Conservation (phyloP, 2,329 filamentous ascomycete genomes). For the Monosporascus sp. region DNA sequence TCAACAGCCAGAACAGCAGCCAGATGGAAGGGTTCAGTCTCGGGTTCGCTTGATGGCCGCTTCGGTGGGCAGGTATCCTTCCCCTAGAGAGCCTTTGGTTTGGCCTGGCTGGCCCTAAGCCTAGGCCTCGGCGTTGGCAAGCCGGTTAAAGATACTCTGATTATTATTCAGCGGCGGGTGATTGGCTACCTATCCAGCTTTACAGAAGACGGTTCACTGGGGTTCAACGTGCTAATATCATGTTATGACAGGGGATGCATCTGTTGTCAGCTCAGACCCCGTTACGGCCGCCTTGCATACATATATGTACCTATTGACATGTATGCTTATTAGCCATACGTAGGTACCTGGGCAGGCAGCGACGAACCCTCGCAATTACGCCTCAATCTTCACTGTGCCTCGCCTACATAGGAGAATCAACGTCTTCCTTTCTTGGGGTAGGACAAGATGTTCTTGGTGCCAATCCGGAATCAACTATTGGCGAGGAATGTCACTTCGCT, state of each 20-base stretch:
- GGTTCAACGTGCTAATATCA: not conserved
- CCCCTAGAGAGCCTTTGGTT: not conserved
- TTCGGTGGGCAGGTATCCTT: not conserved
- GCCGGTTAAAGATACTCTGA: slow-evolving; percentile 15
- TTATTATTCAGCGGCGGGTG: slow-evolving; percentile 15
- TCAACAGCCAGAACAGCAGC: not conserved
- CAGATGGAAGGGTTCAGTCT: not conserved
- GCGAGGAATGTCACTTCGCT: too few species aligned
- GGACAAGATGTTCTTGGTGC: not conserved
- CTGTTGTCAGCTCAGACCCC: too few species aligned
- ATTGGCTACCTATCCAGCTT: slow-evolving; percentile 11
- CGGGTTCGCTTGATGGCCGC: not conserved
- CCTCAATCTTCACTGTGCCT: not conserved
- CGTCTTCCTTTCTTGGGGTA: not conserved
- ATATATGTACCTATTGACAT: not conserved
- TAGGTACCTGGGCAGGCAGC: not conserved
- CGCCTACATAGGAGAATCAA: not conserved
- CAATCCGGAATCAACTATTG: too few species aligned
- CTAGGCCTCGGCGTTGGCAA: slow-evolving; percentile 11
- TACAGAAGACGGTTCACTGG: not conserved
- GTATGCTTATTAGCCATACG: not conserved
- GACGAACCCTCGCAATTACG: not conserved
- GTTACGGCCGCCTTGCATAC: not conserved
- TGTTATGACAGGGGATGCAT: not conserved
- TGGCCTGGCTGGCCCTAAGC: not conserved